Percentiles rank a stretch among this genome's conserved stretches.
phyloP scores from a whole-genome alignment of 2,329 filamentous ascomycete genomes.

The Plenodomus tracheiphilus region DNA sequence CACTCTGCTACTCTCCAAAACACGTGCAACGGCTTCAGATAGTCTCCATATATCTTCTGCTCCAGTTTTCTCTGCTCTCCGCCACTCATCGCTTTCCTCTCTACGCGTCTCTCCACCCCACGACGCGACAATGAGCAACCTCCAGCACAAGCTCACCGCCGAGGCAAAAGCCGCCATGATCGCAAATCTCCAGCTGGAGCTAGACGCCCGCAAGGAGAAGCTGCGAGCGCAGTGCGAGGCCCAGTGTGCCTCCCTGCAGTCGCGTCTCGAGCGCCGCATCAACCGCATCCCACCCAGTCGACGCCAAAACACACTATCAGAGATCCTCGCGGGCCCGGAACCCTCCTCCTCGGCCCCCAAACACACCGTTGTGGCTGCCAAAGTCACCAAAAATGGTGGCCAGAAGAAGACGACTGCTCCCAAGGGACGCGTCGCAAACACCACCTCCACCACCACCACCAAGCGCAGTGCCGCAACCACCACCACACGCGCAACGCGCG shows the following conservation, averaged over 20 bases:
- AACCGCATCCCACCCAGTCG: conserved; percentile 85
- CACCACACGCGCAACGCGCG: conserved; percentile 27
- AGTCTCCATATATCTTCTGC: neutral
- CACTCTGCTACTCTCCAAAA: conserved; percentile 5
- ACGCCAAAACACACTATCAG: conserved; percentile 79
- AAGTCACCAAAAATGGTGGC: neutral
- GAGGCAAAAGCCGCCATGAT: conserved; percentile 41
- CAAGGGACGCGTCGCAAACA: conserved; percentile 5
- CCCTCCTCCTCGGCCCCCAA: neutral
- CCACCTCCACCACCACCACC: conserved; percentile 7
- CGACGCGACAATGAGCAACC: conserved; percentile 21
- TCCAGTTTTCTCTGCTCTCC: neutral
- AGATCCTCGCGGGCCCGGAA: conserved; percentile 60
- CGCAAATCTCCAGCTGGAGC: conserved; percentile 39
- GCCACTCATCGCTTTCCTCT: conserved; percentile 2
- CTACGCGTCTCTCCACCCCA: conserved; percentile 1
- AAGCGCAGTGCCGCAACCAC: conserved; percentile 15
- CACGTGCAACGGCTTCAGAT: neutral
- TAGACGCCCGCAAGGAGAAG: conserved; percentile 84
- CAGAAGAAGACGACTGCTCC: conserved; percentile 2
- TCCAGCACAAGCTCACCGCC: conserved; percentile 25
- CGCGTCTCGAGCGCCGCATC: conserved; percentile 88
- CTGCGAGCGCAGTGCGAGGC: conserved; percentile 86
- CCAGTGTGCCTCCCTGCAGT: conserved; percentile 81
- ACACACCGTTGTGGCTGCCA: neutral